A percentile compares a stretch with the other conserved stretches of the same genome.
These are phyloP conservation scores for Bodo saltans DNA, from an alignment of 78 protist genomes.

Conservation along the genomic window DNA sequence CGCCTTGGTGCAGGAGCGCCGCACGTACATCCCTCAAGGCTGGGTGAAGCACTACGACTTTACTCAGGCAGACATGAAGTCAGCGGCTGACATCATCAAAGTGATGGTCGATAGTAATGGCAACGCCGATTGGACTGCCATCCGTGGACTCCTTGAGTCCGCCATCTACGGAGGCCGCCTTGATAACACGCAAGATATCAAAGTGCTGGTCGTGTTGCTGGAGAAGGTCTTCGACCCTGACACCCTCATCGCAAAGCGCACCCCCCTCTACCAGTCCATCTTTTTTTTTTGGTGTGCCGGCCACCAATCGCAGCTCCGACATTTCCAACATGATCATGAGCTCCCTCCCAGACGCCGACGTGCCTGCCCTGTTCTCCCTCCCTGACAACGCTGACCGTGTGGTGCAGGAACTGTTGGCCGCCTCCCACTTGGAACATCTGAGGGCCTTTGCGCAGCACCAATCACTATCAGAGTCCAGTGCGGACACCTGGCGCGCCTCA, in stretches of 20 bases:
- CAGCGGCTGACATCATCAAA: constrained; percentile 45
- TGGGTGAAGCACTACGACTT: constrained; percentile 76
- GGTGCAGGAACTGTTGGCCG: constrained; percentile 14
- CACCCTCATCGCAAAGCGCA: not conserved
- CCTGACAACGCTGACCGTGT: constrained; percentile 46
- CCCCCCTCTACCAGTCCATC: not conserved
- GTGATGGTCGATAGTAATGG: not conserved
- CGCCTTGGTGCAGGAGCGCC: constrained; percentile 75
- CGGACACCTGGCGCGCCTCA: not conserved
- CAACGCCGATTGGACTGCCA: constrained; percentile 34
- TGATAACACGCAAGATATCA: constrained; percentile 49
- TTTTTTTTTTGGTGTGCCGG: not conserved
- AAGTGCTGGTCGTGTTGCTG: constrained; percentile 50
- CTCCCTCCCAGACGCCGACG: constrained; percentile 30
- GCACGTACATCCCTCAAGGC: constrained; percentile 74
- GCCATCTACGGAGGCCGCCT: constrained; percentile 69
- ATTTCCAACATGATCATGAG: not conserved
- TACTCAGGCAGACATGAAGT: constrained; percentile 55
- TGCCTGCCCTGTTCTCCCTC: constrained; percentile 46
- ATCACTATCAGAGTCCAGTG: not conserved
- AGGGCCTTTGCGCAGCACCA: not conserved
- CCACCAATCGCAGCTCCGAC: not conserved
- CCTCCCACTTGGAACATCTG: not conserved
- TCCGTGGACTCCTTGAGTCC: constrained; percentile 49
- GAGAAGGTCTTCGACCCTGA: not conserved